phyloP scores from a whole-genome alignment of 495 filamentous ascomycete genomes.

The Chaetomium tenue region DNA sequence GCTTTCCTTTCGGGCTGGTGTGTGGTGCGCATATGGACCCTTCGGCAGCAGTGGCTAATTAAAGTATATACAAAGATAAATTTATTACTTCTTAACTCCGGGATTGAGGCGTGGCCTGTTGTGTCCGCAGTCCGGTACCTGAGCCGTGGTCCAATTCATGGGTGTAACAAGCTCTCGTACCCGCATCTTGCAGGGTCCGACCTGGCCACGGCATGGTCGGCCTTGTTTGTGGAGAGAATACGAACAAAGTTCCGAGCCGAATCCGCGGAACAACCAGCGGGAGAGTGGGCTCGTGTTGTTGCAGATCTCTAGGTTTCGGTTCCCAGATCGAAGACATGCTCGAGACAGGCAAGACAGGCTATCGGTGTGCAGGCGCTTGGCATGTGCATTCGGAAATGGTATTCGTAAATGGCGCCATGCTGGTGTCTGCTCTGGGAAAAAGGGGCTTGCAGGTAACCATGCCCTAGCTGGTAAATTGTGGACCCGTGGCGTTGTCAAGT shows the following conservation, averaged over 20 bases:
- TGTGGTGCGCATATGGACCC: neutral
- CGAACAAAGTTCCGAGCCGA: constrained; percentile 10
- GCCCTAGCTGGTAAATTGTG: constrained; percentile 17
- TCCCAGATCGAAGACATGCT: no score
- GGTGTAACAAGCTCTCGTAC: constrained; percentile 5
- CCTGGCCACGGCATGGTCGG: constrained; percentile 4
- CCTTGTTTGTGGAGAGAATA: constrained; percentile 6
- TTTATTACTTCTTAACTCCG: neutral
- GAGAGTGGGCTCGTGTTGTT: neutral
- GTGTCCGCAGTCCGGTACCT: neutral
- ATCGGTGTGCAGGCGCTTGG: no score
- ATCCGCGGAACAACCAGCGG: neutral
- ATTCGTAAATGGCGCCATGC: neutral
- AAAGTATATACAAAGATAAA: neutral
- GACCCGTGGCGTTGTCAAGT: neutral
- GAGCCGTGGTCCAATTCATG: constrained; percentile 4
- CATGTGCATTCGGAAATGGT: neutral
- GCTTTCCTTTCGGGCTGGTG: neutral
- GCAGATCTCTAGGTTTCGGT: neutral
- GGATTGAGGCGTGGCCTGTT: neutral
- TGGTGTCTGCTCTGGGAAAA: neutral
- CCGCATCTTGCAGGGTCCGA: neutral
- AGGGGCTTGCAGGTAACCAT: constrained; percentile 11
- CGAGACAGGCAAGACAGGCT: no score
- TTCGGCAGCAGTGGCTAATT: neutral